A percentile compares a stretch with the other conserved stretches of the same genome.
Conservation (phyloP, 2,329 filamentous ascomycete genomes). For the Aspergillus sp. region DNA sequence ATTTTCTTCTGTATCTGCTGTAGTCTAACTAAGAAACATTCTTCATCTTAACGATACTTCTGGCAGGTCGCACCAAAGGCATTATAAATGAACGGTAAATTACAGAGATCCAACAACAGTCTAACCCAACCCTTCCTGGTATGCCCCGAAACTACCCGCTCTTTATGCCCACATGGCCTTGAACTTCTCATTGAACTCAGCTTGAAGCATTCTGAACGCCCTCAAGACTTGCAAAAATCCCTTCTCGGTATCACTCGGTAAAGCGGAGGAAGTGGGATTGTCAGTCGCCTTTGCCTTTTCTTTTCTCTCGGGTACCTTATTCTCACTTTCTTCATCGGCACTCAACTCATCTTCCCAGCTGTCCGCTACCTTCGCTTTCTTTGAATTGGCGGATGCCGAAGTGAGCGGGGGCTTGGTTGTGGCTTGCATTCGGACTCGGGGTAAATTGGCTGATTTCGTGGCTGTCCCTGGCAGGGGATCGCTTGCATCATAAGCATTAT, state of each 20-base stretch:
- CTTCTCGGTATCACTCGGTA: background rate
- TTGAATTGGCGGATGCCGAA: background rate
- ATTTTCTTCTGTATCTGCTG: too few species aligned
- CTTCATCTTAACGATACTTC: background rate
- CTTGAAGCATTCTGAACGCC: constrained; percentile 33
- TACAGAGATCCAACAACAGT: background rate
- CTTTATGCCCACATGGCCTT: constrained; percentile 33
- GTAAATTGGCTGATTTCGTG: background rate
- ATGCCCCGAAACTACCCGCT: background rate
- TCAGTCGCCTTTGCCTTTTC: background rate
- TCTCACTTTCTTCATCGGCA: constrained; percentile 8
- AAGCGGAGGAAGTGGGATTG: background rate
- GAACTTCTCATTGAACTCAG: constrained; percentile 40
- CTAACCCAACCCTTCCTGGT: too few species aligned
- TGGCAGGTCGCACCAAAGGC: background rate
- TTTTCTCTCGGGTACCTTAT: background rate
- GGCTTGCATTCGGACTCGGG: background rate
- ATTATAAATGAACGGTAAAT: too few species aligned
- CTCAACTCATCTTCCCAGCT: constrained; percentile 28
- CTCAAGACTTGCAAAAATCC: constrained; percentile 25
- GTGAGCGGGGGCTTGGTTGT: background rate
- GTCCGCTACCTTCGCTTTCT: constrained; percentile 19
- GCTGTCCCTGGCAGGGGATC: background rate
- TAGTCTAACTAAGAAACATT: too few species aligned
- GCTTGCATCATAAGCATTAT: constrained; percentile 9